Base-by-base conservation (phyloP, 2,329 filamentous ascomycete genomes). In the Alternaria atra region DNA sequence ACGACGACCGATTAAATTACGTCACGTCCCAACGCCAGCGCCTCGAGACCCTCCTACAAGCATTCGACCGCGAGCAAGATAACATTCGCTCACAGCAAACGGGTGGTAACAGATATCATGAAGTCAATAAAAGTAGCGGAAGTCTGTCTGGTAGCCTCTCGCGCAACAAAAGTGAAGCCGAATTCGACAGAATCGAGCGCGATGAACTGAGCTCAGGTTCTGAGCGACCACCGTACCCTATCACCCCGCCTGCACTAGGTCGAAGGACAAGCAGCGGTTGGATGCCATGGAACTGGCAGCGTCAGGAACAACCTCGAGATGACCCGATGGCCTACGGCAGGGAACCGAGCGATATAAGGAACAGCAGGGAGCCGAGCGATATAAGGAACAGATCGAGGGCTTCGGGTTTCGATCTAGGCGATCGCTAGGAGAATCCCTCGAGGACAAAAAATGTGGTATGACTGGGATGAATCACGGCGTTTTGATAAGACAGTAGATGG, bases 181-280 rank as follows among this genome's bases (percentile, higher is more conserved):
- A 97, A 70, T 97, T 97, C 73, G 93, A 97, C 73, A 91, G 92
- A 76, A 92, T 96, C 68, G 91, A 95, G 64, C 88, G 74, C 30
- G 78, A 89, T 34, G 91, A 94, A 73, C 85, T 82, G 37, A 61
- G 52, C 52, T 57, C 63, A 81, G 27, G 89, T 87, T 64, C 63
- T 23, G 70, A 83, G 81, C 32, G 82, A 70, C 81, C 75, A 10
- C 74, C 75, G 6, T 78, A 77, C 61, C 76, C 76, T 5, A 63
- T 69, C 23, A 78, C 76, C 9, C 76, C 76, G 17, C 75, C 75
- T 9, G 62, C 70, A 6, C 59, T 75, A 7, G 68, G 70, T 44
- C 71, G 77, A 52, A 64, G 71, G 46, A 69, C 72, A 23, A 77
- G 77, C 64, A 72, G 72, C 55, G 80, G 80, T 1, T 85, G 83